These are phyloP conservation scores for Niveomyces coronatus DNA, from an alignment of 2,329 filamentous ascomycete species.

Conservation along the genomic window DNA sequence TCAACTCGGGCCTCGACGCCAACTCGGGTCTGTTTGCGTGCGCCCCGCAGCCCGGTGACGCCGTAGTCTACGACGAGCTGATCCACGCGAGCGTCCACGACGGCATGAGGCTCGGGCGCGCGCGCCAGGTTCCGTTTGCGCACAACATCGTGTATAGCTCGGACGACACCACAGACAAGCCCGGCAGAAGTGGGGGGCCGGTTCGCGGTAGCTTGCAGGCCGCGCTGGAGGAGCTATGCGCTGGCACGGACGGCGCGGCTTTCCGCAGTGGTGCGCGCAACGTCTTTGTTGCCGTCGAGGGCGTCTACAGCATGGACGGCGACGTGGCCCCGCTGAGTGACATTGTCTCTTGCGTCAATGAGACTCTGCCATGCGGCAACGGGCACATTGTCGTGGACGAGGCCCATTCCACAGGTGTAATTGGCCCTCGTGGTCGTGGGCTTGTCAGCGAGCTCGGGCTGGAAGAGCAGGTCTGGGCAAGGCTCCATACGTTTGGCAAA, in stretches of 20 bases:
- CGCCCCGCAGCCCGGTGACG: conserved; percentile 48
- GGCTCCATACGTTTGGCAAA: conserved; percentile 58
- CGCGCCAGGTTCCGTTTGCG: conserved; percentile 38
- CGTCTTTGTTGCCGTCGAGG: conserved; percentile 60
- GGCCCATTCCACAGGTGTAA: conserved; percentile 54
- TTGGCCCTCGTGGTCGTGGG: conserved; percentile 46
- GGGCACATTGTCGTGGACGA: conserved; percentile 57
- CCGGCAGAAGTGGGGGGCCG: neutral
- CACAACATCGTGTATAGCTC: conserved; percentile 40
- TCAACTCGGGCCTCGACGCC: conserved; percentile 55
- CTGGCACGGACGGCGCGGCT: conserved; percentile 21
- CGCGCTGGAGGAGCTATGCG: conserved; percentile 20
- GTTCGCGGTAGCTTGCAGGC: conserved; percentile 17
- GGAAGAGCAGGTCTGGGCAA: conserved; percentile 43
- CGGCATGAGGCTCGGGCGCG: conserved; percentile 59
- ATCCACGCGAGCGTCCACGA: conserved; percentile 73
- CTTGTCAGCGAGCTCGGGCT: conserved; percentile 47
- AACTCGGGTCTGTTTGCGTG: conserved; percentile 54
- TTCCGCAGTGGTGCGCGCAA: conserved; percentile 32
- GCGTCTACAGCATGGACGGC: conserved; percentile 76
- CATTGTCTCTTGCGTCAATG: conserved; percentile 48
- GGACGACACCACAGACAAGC: neutral
- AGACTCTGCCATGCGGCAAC: conserved; percentile 45
- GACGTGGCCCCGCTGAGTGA: conserved; percentile 55
- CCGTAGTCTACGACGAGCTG: conserved; percentile 62